These are phyloP conservation scores for Chytriomyces sp. DNA, from an alignment of 192 early-diverging fungal genomes.

Conservation along the genomic window DNA sequence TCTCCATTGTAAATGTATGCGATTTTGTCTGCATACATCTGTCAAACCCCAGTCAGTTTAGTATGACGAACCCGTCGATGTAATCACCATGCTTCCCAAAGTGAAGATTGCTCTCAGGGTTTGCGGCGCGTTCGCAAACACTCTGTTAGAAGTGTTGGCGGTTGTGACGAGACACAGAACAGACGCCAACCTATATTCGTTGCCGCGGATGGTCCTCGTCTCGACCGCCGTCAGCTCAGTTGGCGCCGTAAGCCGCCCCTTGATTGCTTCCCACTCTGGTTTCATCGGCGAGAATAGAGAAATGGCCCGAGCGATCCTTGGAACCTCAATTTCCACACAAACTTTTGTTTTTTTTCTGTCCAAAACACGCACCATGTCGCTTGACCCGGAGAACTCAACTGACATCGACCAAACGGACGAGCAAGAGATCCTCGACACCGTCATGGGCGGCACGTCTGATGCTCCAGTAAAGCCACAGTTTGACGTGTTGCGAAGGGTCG, in stretches of 20 bases:
- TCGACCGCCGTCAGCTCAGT: not conserved
- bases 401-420: conserved; percentile 5
- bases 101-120: not conserved
- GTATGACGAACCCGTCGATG: not conserved
- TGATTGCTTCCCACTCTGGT: not conserved
- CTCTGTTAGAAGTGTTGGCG: not conserved
- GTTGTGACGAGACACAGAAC: not conserved
- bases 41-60: not conserved
- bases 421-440: conserved; percentile 22
- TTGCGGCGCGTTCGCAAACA: conserved; percentile 4
- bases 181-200: not conserved
- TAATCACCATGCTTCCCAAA: not conserved
- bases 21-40: not conserved
- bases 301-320: not conserved
- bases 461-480: conserved; percentile 8
- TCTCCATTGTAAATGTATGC: not conserved
- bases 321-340: too few species aligned
- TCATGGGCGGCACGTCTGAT: conserved; percentile 14
- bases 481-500: conserved; percentile 19
- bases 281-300: not conserved
- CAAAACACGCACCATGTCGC: not conserved
- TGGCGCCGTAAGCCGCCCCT: not conserved
- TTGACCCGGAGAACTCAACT: not conserved
- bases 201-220: not conserved
- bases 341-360: not conserved